Evolutionary conservation across 768 basidiomycete genomes (phyloP), one percentile per base, ranked within the genome.

Genomic region (Tulasnella sp.): DNA sequence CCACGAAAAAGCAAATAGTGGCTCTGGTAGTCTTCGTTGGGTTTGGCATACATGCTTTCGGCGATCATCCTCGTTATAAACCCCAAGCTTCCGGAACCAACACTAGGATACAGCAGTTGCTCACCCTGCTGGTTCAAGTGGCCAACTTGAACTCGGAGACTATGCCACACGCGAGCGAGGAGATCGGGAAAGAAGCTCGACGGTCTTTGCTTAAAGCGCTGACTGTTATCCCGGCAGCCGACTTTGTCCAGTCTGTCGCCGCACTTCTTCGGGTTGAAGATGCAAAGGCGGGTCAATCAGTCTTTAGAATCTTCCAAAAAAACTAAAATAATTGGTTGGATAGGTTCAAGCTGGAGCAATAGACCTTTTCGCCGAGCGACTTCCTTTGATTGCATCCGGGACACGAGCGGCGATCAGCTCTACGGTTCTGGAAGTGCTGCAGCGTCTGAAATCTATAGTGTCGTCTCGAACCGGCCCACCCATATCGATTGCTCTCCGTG

Each of bases 341-440:
- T 80, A 93, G 92, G 85, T 91, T 37, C 88, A 91, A 83, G 81
- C 84, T 11, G 92, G 90, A 76, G 92, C 92, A 13, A 87, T 98
- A 40, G 88, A 89, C 44, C 86, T 96, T 11, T 83, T 98, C 18
- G 86, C 88, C 3, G 88, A 90, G 55, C 90, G 93, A 46, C 84
- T 97, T 0, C 87, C 89, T 0, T 85, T 87, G 7, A 86, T 97
- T 74, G 85, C 90, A 5, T 84, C 87, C 11, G 85, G 86, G 29
- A 84, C 88, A 70, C 90, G 96, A 16, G 83, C 85, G 46, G 86
- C 86, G 39, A 85, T 89, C 42, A 86, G 87, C 35, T 81, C 86
- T 37, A 86, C 84, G 7, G 85, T 95, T 70, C 84, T 86, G 42
- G 86, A 87, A 44, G 89, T 93, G 75, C 82, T 92, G 72, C 83